Evolutionary conservation across 495 filamentous ascomycete species (phyloP).

Genomic region (Corynascus novoguineensis): DNA sequence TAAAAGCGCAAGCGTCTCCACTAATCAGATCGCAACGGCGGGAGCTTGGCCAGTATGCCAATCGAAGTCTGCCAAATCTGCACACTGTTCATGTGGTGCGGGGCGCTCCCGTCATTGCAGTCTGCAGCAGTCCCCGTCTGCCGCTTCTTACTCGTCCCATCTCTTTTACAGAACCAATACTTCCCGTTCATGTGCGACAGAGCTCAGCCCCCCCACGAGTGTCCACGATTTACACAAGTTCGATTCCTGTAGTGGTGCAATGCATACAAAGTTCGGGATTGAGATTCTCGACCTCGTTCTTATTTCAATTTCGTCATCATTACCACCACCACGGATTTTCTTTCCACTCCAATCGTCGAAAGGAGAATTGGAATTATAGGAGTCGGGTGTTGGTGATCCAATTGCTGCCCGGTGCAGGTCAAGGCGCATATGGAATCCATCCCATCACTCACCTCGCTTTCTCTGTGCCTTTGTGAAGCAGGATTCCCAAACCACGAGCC

Average conservation of each 20-base stretch:
- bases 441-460: background rate
- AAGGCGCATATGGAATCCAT: background rate
- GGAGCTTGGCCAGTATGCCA: background rate
- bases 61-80: background rate
- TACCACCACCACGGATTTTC: no score
- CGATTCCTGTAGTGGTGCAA: background rate
- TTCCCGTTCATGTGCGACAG: background rate
- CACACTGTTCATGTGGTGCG: background rate
- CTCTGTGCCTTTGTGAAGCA: background rate
- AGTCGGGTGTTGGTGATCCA: background rate
- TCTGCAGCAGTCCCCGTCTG: background rate
- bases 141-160: slow-evolving; percentile 11
- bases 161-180: slow-evolving; percentile 5
- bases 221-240: background rate
- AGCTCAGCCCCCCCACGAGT: background rate
- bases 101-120: slow-evolving; percentile 5
- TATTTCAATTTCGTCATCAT: background rate
- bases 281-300: no score
- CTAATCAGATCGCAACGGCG: background rate
- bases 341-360: background rate
- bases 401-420: background rate
- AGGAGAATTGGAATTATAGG: background rate
- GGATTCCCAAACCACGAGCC: background rate
- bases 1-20: background rate
- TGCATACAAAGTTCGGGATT: background rate